These are phyloP conservation scores for Poa pratensis DNA, from an alignment of 176 grass and related monocot species.

Conservation along the genomic window DNA sequence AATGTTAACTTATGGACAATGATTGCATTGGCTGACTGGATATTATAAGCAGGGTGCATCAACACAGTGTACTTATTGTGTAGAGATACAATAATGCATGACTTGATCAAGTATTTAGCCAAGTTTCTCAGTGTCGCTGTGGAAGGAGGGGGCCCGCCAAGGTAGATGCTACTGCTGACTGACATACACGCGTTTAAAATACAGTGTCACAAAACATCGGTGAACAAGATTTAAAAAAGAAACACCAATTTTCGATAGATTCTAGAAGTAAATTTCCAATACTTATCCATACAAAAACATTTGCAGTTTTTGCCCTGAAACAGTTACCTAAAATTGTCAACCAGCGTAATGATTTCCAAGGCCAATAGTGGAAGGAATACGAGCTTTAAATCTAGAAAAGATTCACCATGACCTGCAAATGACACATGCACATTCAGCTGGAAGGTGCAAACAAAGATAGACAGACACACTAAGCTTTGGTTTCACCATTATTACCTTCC, in stretches of 20 bases:
- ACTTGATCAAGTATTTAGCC: not conserved
- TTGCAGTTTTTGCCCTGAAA: not conserved
- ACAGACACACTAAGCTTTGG: constrained; percentile 11
- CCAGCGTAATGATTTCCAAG: constrained; percentile 66
- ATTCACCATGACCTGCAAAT: constrained; percentile 47
- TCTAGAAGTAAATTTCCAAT: not conserved
- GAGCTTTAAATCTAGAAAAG: constrained; percentile 67
- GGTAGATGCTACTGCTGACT: constrained; percentile 19
- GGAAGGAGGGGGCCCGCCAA: not conserved
- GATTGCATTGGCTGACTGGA: constrained; percentile 1
- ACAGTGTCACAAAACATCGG: not conserved
- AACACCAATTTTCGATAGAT: not conserved
- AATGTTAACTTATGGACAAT: not conserved
- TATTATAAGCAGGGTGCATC: not conserved
- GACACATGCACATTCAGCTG: constrained; percentile 25
- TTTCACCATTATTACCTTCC: constrained; percentile 52
- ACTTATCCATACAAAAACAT: not conserved
- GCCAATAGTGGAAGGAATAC: constrained; percentile 78
- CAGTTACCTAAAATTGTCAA: constrained; percentile 71
- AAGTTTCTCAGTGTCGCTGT: not conserved
- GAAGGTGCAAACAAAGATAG: constrained; percentile 31
- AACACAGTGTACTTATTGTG: not conserved
- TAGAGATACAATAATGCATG: not conserved
- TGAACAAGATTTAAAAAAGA: not conserved
- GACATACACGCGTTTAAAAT: constrained; percentile 22